phyloP scores from a whole-genome alignment of 106 monocot species.

The Phalaenopsis aphrodite region DNA sequence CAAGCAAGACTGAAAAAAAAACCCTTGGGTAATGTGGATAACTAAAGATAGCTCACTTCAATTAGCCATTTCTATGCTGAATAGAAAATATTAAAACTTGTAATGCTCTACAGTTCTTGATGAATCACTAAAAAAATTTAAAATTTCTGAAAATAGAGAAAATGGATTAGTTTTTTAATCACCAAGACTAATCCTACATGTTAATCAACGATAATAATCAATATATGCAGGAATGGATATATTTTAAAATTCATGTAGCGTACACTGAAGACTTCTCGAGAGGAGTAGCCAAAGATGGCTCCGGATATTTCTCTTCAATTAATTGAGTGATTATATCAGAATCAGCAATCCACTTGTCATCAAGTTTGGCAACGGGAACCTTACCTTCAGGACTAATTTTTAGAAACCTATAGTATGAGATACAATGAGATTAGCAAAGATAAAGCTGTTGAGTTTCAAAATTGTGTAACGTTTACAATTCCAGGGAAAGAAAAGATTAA shows the following conservation, averaged over 20 bases:
- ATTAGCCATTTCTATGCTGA: not conserved
- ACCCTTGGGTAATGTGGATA: not conserved
- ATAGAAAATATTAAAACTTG: not conserved
- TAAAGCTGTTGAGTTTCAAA: not conserved
- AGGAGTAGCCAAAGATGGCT: slow-evolving; percentile 45
- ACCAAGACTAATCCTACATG: not conserved
- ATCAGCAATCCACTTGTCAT: slow-evolving; percentile 61
- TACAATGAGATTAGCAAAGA: not conserved
- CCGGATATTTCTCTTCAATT: slow-evolving; percentile 59
- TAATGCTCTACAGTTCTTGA: not conserved
- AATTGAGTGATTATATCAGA: slow-evolving; percentile 59
- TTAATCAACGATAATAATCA: not conserved
- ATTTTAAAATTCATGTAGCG: not conserved
- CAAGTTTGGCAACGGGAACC: slow-evolving; percentile 53
- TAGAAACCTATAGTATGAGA: slow-evolving; percentile 32
- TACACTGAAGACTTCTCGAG: slow-evolving; percentile 49
- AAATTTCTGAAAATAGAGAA: not conserved
- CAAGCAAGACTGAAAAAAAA: not conserved
- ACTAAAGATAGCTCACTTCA: not conserved
- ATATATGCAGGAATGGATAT: not conserved
- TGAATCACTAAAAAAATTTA: not conserved
- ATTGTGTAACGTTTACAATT: not conserved
- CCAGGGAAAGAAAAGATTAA: not conserved
- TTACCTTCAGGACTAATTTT: slow-evolving; percentile 48
- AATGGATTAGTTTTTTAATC: not conserved